Percentiles rank a stretch among this genome's conserved stretches.
These are phyloP conservation scores for Yamadazyma songkhlaensis DNA, from an alignment of 1,139 yeast species.

Conservation along the genomic window DNA sequence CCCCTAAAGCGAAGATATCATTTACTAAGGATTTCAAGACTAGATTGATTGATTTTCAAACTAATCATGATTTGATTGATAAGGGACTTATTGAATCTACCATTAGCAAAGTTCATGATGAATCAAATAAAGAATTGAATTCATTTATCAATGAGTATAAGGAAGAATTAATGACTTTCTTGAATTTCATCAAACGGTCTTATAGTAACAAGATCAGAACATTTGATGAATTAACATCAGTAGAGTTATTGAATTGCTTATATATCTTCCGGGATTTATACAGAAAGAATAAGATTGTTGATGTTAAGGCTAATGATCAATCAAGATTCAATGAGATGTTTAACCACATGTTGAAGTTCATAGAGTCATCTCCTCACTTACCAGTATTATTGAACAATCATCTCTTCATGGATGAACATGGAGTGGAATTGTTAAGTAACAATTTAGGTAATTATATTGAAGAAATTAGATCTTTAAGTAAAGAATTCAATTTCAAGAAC, in stretches of 20 bases:
- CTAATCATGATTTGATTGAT: slow-evolving; percentile 6
- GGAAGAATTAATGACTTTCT: slow-evolving; percentile 21
- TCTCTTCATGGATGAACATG: slow-evolving; percentile 18
- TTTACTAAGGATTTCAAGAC: background rate
- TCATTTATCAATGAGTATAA: slow-evolving; percentile 20
- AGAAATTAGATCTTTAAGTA: slow-evolving; percentile 24
- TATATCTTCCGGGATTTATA: slow-evolving; percentile 28
- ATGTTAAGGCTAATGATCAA: slow-evolving; percentile 17
- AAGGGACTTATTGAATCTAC: slow-evolving; percentile 7
- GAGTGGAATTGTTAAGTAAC: slow-evolving; percentile 13
- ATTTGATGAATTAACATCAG: slow-evolving; percentile 25
- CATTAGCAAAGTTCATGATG: slow-evolving; percentile 6
- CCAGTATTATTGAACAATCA: slow-evolving; percentile 12
- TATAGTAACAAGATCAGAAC: slow-evolving; percentile 20
- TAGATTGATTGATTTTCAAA: slow-evolving; percentile 5
- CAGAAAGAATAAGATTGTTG: slow-evolving; percentile 18
- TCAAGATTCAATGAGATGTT: slow-evolving; percentile 24
- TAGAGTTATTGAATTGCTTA: slow-evolving; percentile 27
- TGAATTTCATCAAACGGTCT: slow-evolving; percentile 21
- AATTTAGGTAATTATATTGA: slow-evolving; percentile 18
- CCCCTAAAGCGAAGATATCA: slow-evolving; percentile 1
- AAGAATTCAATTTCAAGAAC: slow-evolving; percentile 21
- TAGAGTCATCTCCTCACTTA: slow-evolving; percentile 13
- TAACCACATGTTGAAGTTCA: slow-evolving; percentile 15
- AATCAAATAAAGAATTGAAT: slow-evolving; percentile 9